A percentile compares a stretch with the other conserved stretches of the same genome.
Evolutionary conservation across 768 basidiomycete genomes (phyloP).

Genomic region (Kwoniella sp.): DNA sequence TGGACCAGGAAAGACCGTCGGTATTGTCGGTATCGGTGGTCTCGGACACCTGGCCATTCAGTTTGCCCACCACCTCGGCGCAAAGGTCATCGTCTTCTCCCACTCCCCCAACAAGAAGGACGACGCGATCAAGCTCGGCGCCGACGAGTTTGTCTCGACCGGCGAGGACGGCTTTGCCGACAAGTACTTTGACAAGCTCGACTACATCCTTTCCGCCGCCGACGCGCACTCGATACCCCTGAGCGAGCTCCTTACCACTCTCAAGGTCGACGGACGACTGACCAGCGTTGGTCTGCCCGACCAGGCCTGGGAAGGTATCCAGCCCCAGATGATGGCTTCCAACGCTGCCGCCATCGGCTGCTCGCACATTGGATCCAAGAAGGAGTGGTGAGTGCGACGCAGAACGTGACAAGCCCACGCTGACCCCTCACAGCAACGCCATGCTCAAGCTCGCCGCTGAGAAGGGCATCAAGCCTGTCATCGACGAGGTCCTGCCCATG

Average conservation of each 20-base stretch:
- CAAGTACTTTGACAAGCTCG: conserved; percentile 48
- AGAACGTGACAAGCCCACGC: conserved; percentile 6
- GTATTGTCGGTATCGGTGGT: conserved; percentile 68
- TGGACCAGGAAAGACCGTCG: conserved; percentile 64
- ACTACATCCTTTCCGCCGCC: conserved; percentile 52
- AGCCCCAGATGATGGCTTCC: conserved; percentile 25
- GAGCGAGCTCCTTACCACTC: conserved; percentile 56
- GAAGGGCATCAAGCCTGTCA: conserved; percentile 57
- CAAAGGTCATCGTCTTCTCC: conserved; percentile 60
- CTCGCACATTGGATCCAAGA: conserved; percentile 58
- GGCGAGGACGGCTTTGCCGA: conserved; percentile 38
- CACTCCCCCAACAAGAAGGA: conserved; percentile 58
- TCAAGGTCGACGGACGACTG: conserved; percentile 57
- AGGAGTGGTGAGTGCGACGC: conserved; percentile 52
- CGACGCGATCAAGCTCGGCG: conserved; percentile 55
- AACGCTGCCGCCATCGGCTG: conserved; percentile 40
- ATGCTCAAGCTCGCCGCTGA: conserved; percentile 62
- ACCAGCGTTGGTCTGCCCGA: conserved; percentile 60
- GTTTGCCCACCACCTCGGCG: conserved; percentile 58
- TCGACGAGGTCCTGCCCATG: conserved; percentile 54
- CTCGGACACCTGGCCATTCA: conserved; percentile 52
- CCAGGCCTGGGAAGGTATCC: conserved; percentile 39
- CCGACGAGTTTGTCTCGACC: conserved; percentile 43
- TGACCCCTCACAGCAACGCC: conserved; percentile 37
- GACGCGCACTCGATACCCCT: conserved; percentile 54